A percentile compares a stretch with the other conserved stretches of the same genome.
phyloP scores from a whole-genome alignment of 2,329 filamentous ascomycete genomes.

The Pseudonectria foliicola region DNA sequence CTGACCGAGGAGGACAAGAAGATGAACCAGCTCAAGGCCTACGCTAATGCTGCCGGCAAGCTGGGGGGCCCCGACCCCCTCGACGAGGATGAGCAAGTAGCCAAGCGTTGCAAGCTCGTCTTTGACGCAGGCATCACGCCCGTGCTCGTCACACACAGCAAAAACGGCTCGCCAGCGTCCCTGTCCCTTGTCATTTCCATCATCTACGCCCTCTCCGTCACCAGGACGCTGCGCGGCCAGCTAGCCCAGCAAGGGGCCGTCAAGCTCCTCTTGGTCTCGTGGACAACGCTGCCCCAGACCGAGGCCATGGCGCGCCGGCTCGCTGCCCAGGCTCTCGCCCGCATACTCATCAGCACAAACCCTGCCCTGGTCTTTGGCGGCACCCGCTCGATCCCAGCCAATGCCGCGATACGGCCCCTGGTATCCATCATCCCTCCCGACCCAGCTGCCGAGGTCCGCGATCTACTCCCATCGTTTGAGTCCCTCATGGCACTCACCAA shows the following conservation, averaged over 20 bases:
- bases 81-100: constrained; percentile 69
- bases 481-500: constrained; percentile 89
- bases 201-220: constrained; percentile 68
- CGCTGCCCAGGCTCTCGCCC: constrained; percentile 73
- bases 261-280: constrained; percentile 69
- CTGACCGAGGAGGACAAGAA: constrained; percentile 88
- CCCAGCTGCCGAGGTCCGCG: constrained; percentile 54
- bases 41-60: constrained; percentile 76
- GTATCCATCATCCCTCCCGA: constrained; percentile 64
- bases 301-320: constrained; percentile 43
- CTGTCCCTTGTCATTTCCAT: constrained; percentile 69
- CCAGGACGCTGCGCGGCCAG: constrained; percentile 64
- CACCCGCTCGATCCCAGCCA: constrained; percentile 64
- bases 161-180: constrained; percentile 62
- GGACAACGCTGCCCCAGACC: constrained; percentile 52
- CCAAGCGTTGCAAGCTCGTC: constrained; percentile 66
- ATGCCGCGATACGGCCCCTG: constrained; percentile 76
- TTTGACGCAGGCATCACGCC: constrained; percentile 74
- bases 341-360: constrained; percentile 81
- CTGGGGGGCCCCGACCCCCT: constrained; percentile 56
- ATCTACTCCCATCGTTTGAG: constrained; percentile 86
- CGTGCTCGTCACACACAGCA: constrained; percentile 68
- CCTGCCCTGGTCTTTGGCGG: constrained; percentile 77
- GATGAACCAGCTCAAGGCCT: constrained; percentile 86
- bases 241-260: constrained; percentile 93